Evolutionary conservation across 2,329 filamentous ascomycete species (phyloP).

Genomic region (Claviceps sp.): DNA sequence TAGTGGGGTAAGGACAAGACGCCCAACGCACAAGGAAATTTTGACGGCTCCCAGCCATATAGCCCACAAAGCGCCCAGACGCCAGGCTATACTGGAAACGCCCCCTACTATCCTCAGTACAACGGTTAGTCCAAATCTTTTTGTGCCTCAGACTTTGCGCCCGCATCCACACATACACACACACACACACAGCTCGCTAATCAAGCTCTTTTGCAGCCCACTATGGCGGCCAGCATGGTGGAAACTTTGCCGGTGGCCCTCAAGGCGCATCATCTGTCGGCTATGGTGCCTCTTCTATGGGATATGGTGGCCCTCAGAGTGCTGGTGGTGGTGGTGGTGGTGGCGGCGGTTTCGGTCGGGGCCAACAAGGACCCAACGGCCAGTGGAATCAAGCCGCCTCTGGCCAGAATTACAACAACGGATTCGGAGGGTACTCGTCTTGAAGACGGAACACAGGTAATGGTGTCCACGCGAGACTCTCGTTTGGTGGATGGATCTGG

Average conservation of each 20-base stretch:
- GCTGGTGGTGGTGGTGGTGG: constrained; percentile 55
- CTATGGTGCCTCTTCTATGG: constrained; percentile 55
- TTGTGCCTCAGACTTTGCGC: background rate
- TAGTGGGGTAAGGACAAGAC: constrained; percentile 99
- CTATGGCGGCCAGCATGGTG: constrained; percentile 53
- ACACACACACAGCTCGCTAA: constrained; percentile 4
- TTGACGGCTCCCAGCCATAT: constrained; percentile 62
- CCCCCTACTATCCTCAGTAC: constrained; percentile 90
- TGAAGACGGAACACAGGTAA: constrained; percentile 19
- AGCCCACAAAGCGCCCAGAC: constrained; percentile 63
- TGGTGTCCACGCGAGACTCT: constrained; percentile 3
- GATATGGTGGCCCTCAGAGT: constrained; percentile 58
- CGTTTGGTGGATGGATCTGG: constrained; percentile 3
- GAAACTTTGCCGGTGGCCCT: constrained; percentile 49
- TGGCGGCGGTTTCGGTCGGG: constrained; percentile 62
- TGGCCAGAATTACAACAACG: constrained; percentile 45
- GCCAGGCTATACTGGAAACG: constrained; percentile 62
- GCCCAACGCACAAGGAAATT: constrained; percentile 50
- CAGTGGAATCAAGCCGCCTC: constrained; percentile 41
- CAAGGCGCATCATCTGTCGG: constrained; percentile 48
- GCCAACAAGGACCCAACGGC: constrained; percentile 44
- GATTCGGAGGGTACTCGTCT: constrained; percentile 51
- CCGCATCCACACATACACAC: background rate
- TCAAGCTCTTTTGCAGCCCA: constrained; percentile 24
- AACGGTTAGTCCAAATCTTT: constrained; percentile 46